Evolutionary conservation across 2,329 filamentous ascomycete species (phyloP), one percentile per base, ranked within the genome.

Genomic region (Botrytis fabae): DNA sequence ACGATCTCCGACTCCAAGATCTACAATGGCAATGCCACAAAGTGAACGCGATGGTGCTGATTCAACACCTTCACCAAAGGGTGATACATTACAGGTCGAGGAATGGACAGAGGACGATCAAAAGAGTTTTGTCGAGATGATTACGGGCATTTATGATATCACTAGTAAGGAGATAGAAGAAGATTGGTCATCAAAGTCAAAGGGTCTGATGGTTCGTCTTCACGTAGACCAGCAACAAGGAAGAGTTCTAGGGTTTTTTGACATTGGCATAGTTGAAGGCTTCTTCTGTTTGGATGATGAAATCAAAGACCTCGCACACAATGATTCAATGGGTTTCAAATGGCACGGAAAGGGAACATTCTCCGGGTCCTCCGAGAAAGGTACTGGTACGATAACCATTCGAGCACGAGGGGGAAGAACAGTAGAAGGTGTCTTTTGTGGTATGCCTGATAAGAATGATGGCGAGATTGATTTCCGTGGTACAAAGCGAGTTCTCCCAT

Each of bases 101-200:
- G 48, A 68, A 54, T 57, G 65, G 65, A 68, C 65, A 25, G 65
- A 68, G 12, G 40, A 42, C 6, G 48, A 57, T 4, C 65, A 68
- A 16, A 16, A 68, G 18, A 57, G 5, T 57, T 68, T 68, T 4
- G 6, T 42, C 25, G 65, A 42, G 16, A 68, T 42, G 48, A 68
- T 68, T 32, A 68, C 65, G 5, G 65, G 65, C 5, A 57, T 42
- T 42, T 68, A 68, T 10, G 65, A 68, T 28, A 68, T 68, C 16
- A 57, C 65, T 22, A 68, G 65, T n/a, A 68, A 12, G 48, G 48
- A 68, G 32, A 68, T 68, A 57, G 65, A 68, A 68, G 48, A 68
- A 10, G 48, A 57, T 14, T 68, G 65, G 65, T 22, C n/a, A 3
- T 28, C 65, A 1, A 57, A 9, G 3, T 68, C 65, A 0, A 68